Evolutionary conservation across 2,329 filamentous ascomycete species (phyloP).

Genomic region (Colletotrichum sp.): DNA sequence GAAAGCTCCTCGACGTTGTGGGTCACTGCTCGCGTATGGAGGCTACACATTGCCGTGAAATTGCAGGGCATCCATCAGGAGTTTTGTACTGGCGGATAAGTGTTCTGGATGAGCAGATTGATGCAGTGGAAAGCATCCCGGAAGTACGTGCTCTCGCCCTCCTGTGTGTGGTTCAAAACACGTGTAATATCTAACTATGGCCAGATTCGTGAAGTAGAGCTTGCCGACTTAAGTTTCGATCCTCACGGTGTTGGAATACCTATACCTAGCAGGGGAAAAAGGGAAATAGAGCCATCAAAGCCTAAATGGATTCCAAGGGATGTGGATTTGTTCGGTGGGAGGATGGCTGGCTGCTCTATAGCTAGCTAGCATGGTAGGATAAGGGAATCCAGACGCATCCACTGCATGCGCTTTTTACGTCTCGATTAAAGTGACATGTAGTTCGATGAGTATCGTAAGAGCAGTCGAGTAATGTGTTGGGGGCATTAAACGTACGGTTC

Average conservation of each 20-base stretch:
- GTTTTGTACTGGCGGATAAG: background rate
- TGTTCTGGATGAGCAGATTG: background rate
- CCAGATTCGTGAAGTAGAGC: background rate
- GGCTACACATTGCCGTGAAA: background rate
- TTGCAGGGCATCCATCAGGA: background rate
- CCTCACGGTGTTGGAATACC: background rate
- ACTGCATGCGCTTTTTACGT: background rate
- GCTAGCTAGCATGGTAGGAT: fast-evolving
- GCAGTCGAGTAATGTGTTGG: fast-evolving
- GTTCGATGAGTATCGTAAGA: fast-evolving
- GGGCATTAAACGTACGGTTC: background rate
- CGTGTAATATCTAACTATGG: fast-evolving
- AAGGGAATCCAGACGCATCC: no score
- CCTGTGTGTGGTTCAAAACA: fast-evolving
- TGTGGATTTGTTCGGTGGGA: background rate
- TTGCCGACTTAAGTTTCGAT: background rate
- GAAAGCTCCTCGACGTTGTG: background rate
- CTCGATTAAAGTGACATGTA: background rate
- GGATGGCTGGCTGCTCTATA: background rate
- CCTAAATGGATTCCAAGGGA: background rate
- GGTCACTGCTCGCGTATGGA: background rate
- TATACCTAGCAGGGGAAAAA: background rate
- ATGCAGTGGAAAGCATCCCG: background rate
- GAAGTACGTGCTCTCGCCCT: background rate
- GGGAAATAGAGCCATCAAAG: background rate